Evolutionary conservation across 2,329 filamentous ascomycete species (phyloP).

Genomic region (Chrysosporium queenslandicum): DNA sequence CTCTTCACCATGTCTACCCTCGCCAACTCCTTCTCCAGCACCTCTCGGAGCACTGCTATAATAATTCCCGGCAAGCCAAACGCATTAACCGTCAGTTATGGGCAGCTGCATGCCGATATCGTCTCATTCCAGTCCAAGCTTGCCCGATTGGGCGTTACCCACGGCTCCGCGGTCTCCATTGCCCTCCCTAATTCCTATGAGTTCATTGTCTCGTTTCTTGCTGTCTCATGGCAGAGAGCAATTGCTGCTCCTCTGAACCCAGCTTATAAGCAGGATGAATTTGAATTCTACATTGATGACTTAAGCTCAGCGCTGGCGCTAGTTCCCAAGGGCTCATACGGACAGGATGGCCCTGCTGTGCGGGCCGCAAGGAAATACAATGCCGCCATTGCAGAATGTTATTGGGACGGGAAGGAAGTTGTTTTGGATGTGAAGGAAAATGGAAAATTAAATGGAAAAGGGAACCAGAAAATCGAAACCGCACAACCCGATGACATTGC

Average conservation of each 20-base stretch:
- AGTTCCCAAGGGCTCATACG: conserved; percentile 61
- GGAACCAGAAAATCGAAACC: conserved; percentile 39
- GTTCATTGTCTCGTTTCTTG: conserved; percentile 78
- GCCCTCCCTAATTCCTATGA: conserved; percentile 76
- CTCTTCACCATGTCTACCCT: conserved; percentile 45
- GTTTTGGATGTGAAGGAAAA: conserved; percentile 67
- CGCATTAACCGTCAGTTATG: conserved; percentile 59
- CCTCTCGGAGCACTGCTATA: conserved; percentile 50
- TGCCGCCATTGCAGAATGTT: conserved; percentile 77
- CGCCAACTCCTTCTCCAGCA: conserved; percentile 46
- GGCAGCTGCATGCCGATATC: conserved; percentile 56
- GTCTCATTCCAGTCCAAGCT: conserved; percentile 66
- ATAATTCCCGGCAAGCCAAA: conserved; percentile 59
- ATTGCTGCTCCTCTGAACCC: conserved; percentile 82
- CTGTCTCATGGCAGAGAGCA: conserved; percentile 71
- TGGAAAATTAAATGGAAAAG: conserved; percentile 53
- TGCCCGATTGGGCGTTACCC: conserved; percentile 60
- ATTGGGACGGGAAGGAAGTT: conserved; percentile 63
- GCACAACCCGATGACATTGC: conserved; percentile 70
- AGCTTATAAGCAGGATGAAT: conserved; percentile 79
- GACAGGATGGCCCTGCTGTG: conserved; percentile 58
- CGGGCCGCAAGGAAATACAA: conserved; percentile 68
- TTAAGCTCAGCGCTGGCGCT: conserved; percentile 68
- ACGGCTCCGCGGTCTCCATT: conserved; percentile 66
- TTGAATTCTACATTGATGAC: conserved; percentile 87